A percentile compares a stretch with the other conserved stretches of the same genome.
These are phyloP conservation scores for Juncus inflexus DNA, from an alignment of 176 grass and related monocot genomes.

Conservation along the genomic window DNA sequence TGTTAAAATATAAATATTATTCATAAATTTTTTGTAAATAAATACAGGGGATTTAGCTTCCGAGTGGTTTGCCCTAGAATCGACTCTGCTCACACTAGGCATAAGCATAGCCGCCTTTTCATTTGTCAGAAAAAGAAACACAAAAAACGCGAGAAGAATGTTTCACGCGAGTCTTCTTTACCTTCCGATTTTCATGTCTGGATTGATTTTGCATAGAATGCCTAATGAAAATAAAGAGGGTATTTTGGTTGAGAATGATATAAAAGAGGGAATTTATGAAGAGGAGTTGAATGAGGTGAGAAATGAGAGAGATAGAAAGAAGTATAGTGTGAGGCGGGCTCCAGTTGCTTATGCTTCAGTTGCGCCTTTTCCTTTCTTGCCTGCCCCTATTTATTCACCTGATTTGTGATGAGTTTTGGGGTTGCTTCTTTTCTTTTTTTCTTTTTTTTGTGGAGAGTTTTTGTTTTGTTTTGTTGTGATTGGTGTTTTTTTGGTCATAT, in stretches of 20 bases:
- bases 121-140: constrained; percentile 54
- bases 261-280: constrained; percentile 28
- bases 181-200: constrained; percentile 90
- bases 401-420: constrained; percentile 50
- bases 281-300: constrained; percentile 13
- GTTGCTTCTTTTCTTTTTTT: constrained; percentile 14
- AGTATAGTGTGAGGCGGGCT: constrained; percentile 27
- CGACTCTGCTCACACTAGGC: constrained; percentile 62
- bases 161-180: constrained; percentile 86
- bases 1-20: no score
- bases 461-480: neutral
- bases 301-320: constrained; percentile 24
- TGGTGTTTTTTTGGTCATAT: neutral
- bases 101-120: constrained; percentile 60
- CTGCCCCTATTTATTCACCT: constrained; percentile 55
- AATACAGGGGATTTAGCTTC: constrained; percentile 77
- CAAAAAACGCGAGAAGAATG: constrained; percentile 79
- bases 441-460: neutral
- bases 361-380: constrained; percentile 86
- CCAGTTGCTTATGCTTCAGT: constrained; percentile 84
- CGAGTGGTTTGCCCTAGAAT: constrained; percentile 84
- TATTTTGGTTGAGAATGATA: constrained; percentile 31
- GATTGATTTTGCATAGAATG: constrained; percentile 65
- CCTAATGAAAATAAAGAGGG: constrained; percentile 44
- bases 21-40: constrained; percentile 14